Evolutionary conservation across 1,284 basidiomycete species (phyloP), one percentile per base, ranked within the genome.

Genomic region (Erythrobasidium hasegawianum): DNA sequence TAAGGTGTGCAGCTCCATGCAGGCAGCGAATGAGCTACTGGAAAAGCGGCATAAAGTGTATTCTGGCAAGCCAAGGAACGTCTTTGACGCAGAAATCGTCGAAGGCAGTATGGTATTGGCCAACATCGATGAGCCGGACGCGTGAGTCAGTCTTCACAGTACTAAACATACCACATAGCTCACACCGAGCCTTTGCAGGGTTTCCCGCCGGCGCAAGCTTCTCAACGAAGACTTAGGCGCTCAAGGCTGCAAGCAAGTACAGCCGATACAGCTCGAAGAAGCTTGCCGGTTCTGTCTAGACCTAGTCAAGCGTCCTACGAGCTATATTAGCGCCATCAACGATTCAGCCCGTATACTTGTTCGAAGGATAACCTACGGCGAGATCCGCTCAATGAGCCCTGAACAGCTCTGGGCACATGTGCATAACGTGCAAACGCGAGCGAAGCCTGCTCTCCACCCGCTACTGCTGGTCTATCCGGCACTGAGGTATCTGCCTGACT

Each of bases 1-100:
- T 47, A 27, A 4, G n/a, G 10, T 20, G 10, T 59, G 49, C 47
- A 41, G 18, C 59, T 61, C 57, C 57, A 14, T 59, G 20, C 57
- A 67, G 33, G 64, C 55, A 13, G 64, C 58, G 8, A 33, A 33
- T n/a, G 64, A 67, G 27, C 49, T 67, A 20, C 47, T 67, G 29
- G 64, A 67, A 54, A 67, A 68, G 41, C 56, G 56, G 22, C 64
- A 18, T 10, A 66, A 27, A 33, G 59, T 58, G 59, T 68, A 68
- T 38, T 41, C 58, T 52, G 67, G 43, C 16, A n/a, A 60, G 33
- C 67, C 67, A 5, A 18, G 58, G 10, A 41, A 65, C 40, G 52
- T 64, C 13, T 64, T 57, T 38, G 47, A 50, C 22, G 43, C 20
- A 14, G 67, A 68, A 22, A 62, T 68, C 24, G 67, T 68, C 20